Base-by-base conservation (phyloP, 768 basidiomycete genomes). In the Termitomyces heimii region DNA sequence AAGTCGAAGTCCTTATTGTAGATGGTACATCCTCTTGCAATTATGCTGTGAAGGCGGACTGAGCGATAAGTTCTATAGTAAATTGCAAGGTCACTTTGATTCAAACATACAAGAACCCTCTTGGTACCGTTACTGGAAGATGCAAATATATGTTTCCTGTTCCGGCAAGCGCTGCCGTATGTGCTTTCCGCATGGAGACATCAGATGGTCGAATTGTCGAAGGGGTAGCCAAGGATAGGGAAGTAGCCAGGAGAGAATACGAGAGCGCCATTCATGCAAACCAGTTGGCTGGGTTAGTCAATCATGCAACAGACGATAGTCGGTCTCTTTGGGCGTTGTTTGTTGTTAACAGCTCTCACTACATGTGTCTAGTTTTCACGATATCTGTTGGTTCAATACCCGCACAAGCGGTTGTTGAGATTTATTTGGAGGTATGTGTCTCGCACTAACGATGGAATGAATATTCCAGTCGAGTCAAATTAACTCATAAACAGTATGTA, bases 141-240 rank as follows among this genome's bases (percentile, higher is more conserved):
- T 81, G 79, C 28, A 75, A 79, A 32, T 86, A 84, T 65, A 71
- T 76, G 39, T 86, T 86, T 60, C 83, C 84, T 9, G 74, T 86
- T 5, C 85, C 84, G 0, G 79, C 76, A 1, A 72, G 70, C 31
- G 79, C 78, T 0, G 82, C 82, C 0, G 73, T 84, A 8, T 84
- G 82, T 57, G 76, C 75, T 0, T 86, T 86, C 62, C 69, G 76
- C 34, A 75, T 84, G 66, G 70, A 69, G 39, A 70, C 74, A 12
- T 71, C 73, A 14, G 75, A 82, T 57, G 78, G 75, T 7, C 67
- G 73, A 0, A 60, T 71, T 4, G 66, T 85, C 3, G 59, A 66
- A 10, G 84, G 81, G 4, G 65, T 77, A 16, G 75, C 72, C 4
- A 80, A 81, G 58, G 82, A 83, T 55, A 82, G 74, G 48, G 68